phyloP scores from a whole-genome alignment of 371 early-diverging fungal species.

The Dinochytrium kinnereticum region DNA sequence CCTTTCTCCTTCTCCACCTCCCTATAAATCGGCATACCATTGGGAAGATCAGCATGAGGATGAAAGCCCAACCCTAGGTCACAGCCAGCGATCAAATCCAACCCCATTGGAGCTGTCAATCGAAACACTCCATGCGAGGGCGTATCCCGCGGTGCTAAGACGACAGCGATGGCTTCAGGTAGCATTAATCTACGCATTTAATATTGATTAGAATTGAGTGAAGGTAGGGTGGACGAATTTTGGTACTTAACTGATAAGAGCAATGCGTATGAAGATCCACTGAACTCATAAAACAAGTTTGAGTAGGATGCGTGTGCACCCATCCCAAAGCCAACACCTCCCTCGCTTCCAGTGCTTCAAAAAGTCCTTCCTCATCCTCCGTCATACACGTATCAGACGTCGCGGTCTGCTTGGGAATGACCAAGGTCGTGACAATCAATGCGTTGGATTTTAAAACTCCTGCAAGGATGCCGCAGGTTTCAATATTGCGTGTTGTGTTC shows the following conservation, averaged over 20 bases:
- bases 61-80: constrained; percentile 75
- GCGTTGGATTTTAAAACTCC: constrained; percentile 75
- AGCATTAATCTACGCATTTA: constrained; percentile 67
- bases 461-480: constrained; percentile 90
- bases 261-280: constrained; percentile 93
- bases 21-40: constrained; percentile 3
- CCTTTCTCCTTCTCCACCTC: neutral
- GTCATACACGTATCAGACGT: constrained; percentile 89
- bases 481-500: constrained; percentile 82
- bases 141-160: constrained; percentile 77
- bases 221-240: neutral
- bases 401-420: constrained; percentile 88
- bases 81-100: constrained; percentile 80
- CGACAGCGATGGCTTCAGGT: constrained; percentile 94
- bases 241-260: constrained; percentile 71
- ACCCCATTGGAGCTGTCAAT: constrained; percentile 84
- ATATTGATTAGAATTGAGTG: neutral
- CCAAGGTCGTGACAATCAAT: constrained; percentile 74
- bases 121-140: constrained; percentile 85
- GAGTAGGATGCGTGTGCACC: constrained; percentile 89
- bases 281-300: constrained; percentile 91
- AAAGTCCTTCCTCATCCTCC: constrained; percentile 85
- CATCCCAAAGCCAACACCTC: constrained; percentile 90
- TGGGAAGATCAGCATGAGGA: constrained; percentile 68
- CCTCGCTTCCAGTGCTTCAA: constrained; percentile 73